Percentiles rank a stretch among this genome's conserved stretches.
Conservation (phyloP, 2,329 filamentous ascomycete species). For the Monilinia vaccinii-corymbosi region DNA sequence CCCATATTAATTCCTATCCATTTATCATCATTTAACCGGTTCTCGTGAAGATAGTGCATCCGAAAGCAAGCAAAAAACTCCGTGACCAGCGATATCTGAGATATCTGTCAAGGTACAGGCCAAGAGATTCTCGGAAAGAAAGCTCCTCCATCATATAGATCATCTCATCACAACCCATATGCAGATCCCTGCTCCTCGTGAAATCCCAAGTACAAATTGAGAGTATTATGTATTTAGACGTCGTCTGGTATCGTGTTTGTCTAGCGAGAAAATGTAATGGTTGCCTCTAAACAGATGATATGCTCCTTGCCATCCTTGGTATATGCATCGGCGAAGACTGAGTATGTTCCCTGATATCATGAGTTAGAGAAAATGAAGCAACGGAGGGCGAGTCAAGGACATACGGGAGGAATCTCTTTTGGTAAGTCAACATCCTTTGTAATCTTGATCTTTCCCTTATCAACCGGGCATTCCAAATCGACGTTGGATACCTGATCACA, state of each 20-base stretch:
- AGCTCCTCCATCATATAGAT: not conserved
- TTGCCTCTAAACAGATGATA: conserved; percentile 80
- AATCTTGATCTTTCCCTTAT: conserved; percentile 66
- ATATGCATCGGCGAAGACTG: conserved; percentile 77
- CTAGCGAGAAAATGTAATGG: conserved; percentile 45
- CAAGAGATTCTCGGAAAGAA: conserved; percentile 16
- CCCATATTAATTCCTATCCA: not conserved
- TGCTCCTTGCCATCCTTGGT: conserved; percentile 56
- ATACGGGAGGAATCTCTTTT: conserved; percentile 76
- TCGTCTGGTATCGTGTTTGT: not conserved
- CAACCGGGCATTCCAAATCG: conserved; percentile 78
- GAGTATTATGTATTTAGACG: not conserved
- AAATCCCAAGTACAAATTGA: not conserved
- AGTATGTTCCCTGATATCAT: conserved; percentile 70
- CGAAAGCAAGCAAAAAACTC: conserved; percentile 14
- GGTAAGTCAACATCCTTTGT: conserved; percentile 80
- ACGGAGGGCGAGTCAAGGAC: conserved; percentile 30
- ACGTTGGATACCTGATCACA: conserved; percentile 87
- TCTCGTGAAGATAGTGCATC: not conserved
- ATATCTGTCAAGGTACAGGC: conserved; percentile 15
- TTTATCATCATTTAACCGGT: not conserved
- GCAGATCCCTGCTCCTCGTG: not conserved
- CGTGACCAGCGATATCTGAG: conserved; percentile 19
- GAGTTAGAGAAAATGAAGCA: conserved; percentile 4
- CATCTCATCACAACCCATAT: conserved; percentile 6